Evolutionary conservation across 75 land plant species (phyloP).

Genomic region (Cunninghamia lanceolata): DNA sequence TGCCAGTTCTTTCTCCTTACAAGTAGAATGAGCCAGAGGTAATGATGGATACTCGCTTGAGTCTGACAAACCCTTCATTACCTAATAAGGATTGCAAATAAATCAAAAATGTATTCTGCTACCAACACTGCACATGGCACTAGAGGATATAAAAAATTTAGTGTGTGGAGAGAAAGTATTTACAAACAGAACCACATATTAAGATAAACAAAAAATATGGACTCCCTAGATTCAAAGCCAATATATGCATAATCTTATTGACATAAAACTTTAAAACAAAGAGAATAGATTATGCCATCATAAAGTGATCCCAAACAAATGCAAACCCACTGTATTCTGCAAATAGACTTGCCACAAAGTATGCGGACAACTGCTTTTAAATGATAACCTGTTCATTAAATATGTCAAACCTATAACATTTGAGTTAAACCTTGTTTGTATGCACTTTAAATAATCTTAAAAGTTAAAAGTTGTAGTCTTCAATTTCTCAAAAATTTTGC

Average conservation of each 20-base stretch:
- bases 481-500: background rate
- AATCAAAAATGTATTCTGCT: background rate
- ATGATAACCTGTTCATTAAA: background rate
- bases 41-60: constrained; percentile 12
- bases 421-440: background rate
- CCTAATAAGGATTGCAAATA: constrained; percentile 15
- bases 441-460: background rate
- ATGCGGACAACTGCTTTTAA: background rate
- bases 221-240: background rate
- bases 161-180: background rate
- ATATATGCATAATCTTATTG: background rate
- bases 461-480: background rate
- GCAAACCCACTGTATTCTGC: background rate
- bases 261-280: background rate
- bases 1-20: constrained; percentile 7
- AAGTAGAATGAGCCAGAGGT: constrained; percentile 6
- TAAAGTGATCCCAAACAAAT: background rate
- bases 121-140: constrained; percentile 2
- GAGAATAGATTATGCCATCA: background rate
- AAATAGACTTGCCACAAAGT: background rate
- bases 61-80: constrained; percentile 52
- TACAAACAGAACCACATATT: background rate
- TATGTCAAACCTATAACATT: background rate
- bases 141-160: background rate
- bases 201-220: background rate